Evolutionary conservation across 192 early-diverging fungal genomes (phyloP), one percentile per base, ranked within the genome.

Genomic region (Coemansia sp.): DNA sequence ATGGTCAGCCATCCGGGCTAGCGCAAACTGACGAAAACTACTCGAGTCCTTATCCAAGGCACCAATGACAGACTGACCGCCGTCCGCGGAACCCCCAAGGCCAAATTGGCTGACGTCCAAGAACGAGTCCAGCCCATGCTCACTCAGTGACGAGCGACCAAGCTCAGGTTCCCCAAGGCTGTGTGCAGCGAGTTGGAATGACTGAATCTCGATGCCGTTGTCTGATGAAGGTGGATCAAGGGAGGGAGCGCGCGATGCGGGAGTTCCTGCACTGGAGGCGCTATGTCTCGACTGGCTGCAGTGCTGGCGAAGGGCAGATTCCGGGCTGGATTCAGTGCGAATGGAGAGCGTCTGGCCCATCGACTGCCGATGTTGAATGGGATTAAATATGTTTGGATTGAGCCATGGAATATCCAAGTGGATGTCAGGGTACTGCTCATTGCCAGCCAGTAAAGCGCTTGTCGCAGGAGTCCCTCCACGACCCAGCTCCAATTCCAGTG

Each of bases 331-430:
- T 40, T 81, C 79, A 0, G 68, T 66, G 13, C 36, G 64, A 5
- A 76, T 40, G 7, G 70, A 73, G 7, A 37, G 33, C 4, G 66
- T n/a, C n/a, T 61, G 62, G 45, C 67, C 42, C 9, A 29, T 48
- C 19, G 44, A 44, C 21, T 54, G 39, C 16, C 56, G 66, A 27
- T 33, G 70, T 29, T 37, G 67, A 0, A 36, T n/a, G 0, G 50
- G 27, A 4, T 70, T 29, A 3, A 73, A 37, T 7, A 73, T 33
- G 16, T 45, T 31, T 4, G 70, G 71, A 21, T 81, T 73, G 19
- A 81, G 74, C 79, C 79, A 81, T 13, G 79, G 79, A 29, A 81
- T 73, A 17, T 81, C 71, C 19, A 77, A 39, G n/a, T 73, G 36
- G 1, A 81, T 48, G 39, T 77, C 53, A 13, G 65, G 34, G 7